These are phyloP conservation scores for Chromera velia DNA, from an alignment of 73 alveolate genomes.

Conservation along the genomic window DNA sequence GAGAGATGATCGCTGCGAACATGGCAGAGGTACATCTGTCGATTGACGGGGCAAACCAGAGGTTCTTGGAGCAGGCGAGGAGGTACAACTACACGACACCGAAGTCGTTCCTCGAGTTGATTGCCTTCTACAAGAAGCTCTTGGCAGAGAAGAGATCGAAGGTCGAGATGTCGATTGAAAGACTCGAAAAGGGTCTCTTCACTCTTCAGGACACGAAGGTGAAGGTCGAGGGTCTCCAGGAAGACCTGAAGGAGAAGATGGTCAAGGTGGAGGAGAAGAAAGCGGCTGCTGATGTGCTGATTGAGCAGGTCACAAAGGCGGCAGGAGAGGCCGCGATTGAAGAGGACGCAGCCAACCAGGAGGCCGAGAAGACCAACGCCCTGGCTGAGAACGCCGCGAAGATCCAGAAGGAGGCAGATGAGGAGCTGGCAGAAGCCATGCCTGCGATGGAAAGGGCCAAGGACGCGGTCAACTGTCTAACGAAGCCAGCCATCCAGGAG, in stretches of 20 bases:
- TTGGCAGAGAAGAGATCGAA: conserved; percentile 84
- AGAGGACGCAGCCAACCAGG: conserved; percentile 79
- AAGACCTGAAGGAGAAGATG: conserved; percentile 90
- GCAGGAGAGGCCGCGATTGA: conserved; percentile 94
- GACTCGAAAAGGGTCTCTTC: conserved; percentile 92
- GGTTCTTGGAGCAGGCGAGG: conserved; percentile 73
- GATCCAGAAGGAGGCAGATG: conserved; percentile 60
- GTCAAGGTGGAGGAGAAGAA: conserved; percentile 93
- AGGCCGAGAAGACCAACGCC: conserved; percentile 82
- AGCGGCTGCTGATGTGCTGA: conserved; percentile 80
- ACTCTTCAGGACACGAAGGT: conserved; percentile 84
- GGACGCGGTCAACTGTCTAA: conserved; percentile 84
- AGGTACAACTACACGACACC: conserved; percentile 99
- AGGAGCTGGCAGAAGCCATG: conserved; percentile 56
- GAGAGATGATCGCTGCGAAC: conserved; percentile 15
- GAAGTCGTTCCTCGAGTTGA: conserved; percentile 95
- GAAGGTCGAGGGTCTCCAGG: conserved; percentile 90
- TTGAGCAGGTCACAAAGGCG: conserved; percentile 94
- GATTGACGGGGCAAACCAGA: conserved; percentile 84
- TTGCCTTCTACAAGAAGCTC: conserved; percentile 88
- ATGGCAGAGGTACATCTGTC: conserved; percentile 82
- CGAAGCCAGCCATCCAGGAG: conserved; percentile 76
- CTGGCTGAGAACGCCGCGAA: conserved; percentile 47
- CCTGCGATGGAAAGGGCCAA: conserved; percentile 92
- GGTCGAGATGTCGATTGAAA: conserved; percentile 72